These are phyloP conservation scores for Rhynchospora pubera DNA, from an alignment of 176 grass and related monocot genomes.

Conservation along the genomic window DNA sequence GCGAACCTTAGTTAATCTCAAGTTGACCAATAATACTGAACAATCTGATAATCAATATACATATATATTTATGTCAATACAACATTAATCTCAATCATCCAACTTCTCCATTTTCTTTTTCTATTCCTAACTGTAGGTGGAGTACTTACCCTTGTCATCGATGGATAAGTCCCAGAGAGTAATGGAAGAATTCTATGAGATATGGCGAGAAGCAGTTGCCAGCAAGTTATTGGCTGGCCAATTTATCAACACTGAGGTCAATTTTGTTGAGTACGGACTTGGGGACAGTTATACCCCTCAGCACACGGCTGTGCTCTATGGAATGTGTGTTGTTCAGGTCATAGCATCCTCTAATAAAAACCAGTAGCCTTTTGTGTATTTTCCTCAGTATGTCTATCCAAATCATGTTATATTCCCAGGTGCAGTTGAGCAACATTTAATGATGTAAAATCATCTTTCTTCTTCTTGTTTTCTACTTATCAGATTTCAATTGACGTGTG, in stretches of 20 bases:
- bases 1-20: too few species aligned
- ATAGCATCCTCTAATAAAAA: slow-evolving; percentile 49
- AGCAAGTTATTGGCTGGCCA: slow-evolving; percentile 65
- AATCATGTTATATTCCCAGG: neutral
- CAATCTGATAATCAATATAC: too few species aligned
- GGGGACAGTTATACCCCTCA: slow-evolving; percentile 69
- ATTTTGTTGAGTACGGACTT: slow-evolving; percentile 65
- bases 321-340: slow-evolving; percentile 62
- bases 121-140: slow-evolving; percentile 52
- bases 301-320: slow-evolving; percentile 74
- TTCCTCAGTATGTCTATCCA: neutral
- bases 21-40: too few species aligned
- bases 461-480: neutral
- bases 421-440: neutral
- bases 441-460: neutral
- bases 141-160: slow-evolving; percentile 77
- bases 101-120: slow-evolving; percentile 14
- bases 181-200: slow-evolving; percentile 85
- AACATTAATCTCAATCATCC: too few species aligned
- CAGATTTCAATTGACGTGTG: neutral
- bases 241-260: slow-evolving; percentile 66
- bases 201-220: slow-evolving; percentile 67
- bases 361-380: neutral
- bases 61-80: too few species aligned
- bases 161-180: slow-evolving; percentile 69